Evolutionary conservation across 441 rosid genomes (phyloP), one percentile per base, ranked within the genome.

Genomic region (Erodium trifolium): DNA sequence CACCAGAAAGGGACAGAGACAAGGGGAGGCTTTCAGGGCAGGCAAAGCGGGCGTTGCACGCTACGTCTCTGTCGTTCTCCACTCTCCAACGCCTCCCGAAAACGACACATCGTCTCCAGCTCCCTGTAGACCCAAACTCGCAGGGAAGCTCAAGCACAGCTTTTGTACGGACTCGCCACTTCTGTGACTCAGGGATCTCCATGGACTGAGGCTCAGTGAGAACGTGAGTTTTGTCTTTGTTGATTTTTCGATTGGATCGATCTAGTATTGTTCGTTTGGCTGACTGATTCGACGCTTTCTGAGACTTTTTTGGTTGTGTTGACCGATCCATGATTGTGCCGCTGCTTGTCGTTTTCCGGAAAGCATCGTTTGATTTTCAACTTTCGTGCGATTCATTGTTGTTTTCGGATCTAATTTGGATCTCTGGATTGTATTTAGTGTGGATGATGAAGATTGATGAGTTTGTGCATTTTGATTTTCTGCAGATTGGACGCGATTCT

Each of bases 11-110:
- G 37, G 37, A 34, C 37, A 34, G 37, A 34, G 37, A 34, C 27
- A 23, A 23, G 27, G 27, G 27, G 27, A n/a, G 27, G 27, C 37
- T 34, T 4, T 34, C 37, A 34, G 37, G 37, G 1, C 59, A 19
- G 10, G 64, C 29, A 18, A 59, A 59, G 27, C 64, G 64, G 29
- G 29, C 64, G 64, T 59, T 59, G 64, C 27, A 59, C 64, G 64
- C 64, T 17, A 59, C 43, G 67, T 19, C 66, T 18, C 27, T 62
- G n/a, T 18, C 66, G 49, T 43, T 34, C 37, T 43, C 29, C 67
- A 17, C 67, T 64, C 67, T 27, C 67, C 27, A 19, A 17, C 67
- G 6, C 49, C 67, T 64, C 43, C 29, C 37, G 39, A n/a, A n/a
- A 14, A 14, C 59, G 59, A 51, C 59, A 51, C 17, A 3, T 51